These are phyloP conservation scores for Emericellopsis atlantica DNA, from an alignment of 2,329 filamentous ascomycete genomes.

Conservation along the genomic window DNA sequence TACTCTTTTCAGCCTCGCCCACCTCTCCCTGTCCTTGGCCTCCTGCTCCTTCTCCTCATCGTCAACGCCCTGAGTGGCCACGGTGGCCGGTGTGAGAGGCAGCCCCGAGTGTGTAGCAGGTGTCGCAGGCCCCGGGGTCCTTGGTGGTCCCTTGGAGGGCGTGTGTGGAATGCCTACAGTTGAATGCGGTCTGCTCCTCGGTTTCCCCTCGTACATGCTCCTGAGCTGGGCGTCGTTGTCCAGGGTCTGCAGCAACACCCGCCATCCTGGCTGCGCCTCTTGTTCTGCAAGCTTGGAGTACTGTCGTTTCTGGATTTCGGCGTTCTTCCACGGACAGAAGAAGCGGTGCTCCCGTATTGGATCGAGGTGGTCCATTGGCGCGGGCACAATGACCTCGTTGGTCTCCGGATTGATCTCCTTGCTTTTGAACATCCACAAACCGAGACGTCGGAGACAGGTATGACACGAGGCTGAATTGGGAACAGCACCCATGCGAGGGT, in stretches of 20 bases:
- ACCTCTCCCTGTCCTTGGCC: constrained; percentile 58
- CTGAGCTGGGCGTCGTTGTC: constrained; percentile 46
- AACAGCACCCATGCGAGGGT: constrained; percentile 41
- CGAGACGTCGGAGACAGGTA: constrained; percentile 77
- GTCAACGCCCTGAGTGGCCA: constrained; percentile 1
- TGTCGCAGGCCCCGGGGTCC: neutral
- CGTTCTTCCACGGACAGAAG: constrained; percentile 72
- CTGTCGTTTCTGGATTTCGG: constrained; percentile 40
- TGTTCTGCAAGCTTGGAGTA: constrained; percentile 16
- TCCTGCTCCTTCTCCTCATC: constrained; percentile 27
- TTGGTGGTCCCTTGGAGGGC: neutral
- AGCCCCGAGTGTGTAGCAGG: neutral
- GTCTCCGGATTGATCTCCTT: constrained; percentile 48
- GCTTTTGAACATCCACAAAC: constrained; percentile 86
- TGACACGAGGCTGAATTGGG: constrained; percentile 68
- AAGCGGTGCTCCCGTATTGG: constrained; percentile 63
- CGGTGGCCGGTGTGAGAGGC: neutral
- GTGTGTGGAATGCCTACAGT: neutral
- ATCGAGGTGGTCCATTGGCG: constrained; percentile 56
- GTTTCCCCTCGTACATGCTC: constrained; percentile 13
- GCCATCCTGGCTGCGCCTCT: constrained; percentile 37
- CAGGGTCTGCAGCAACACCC: constrained; percentile 38
- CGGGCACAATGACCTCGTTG: constrained; percentile 36
- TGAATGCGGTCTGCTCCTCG: neutral
- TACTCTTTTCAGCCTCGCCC: constrained; percentile 57